Base-by-base conservation (phyloP, 2,329 filamentous ascomycete species). In the Epicoccum nigrum region DNA sequence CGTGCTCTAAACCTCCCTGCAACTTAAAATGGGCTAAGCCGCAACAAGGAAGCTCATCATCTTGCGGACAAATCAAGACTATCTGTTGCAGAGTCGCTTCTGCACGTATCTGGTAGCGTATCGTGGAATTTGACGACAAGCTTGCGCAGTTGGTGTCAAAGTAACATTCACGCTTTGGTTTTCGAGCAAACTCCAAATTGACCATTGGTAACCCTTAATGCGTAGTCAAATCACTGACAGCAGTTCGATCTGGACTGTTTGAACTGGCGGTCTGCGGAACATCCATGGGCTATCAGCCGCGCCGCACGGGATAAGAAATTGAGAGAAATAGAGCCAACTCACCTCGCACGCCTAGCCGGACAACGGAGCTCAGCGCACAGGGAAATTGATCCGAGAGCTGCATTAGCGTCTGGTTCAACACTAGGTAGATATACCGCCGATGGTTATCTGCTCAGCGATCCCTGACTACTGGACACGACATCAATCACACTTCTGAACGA, bases 61-160 rank as follows among this genome's bases (percentile, higher is more conserved):
- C 12, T 30, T 23, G 5, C 37, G 53, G 35, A 50, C 65, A 55
- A 69, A 70, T 70, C 62, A 69, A 31, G 53, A 64, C 60, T 50
- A 63, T 66, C 59, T 55, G 41, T 49, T 49, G 46, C 40, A 31
- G 41, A 32, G 41, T 42, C 45, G 56, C 54, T 53, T 48, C 57
- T 60, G 58, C 60, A 56, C 47, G 40, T 35, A 49, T 40, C 41
- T 32, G 46, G 53, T 63, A 62, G 59, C 56, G 56, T 40, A 38
- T 52, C 58, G 55, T 49, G 40, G n/a, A 45, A 19, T 43, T 44
- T 28, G 38, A 60, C 59, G 45, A 62, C 58, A 60, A 38, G 30
- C 27, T 42, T 54, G 28, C 43, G 37, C 47, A 37, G 41, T 17
- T 31, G 16, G 13, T 31, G 42, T 38, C 38, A 27, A 43, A 47